These are phyloP conservation scores for Ustilago tritici DNA, from an alignment of 1,284 basidiomycete species.

Conservation along the genomic window DNA sequence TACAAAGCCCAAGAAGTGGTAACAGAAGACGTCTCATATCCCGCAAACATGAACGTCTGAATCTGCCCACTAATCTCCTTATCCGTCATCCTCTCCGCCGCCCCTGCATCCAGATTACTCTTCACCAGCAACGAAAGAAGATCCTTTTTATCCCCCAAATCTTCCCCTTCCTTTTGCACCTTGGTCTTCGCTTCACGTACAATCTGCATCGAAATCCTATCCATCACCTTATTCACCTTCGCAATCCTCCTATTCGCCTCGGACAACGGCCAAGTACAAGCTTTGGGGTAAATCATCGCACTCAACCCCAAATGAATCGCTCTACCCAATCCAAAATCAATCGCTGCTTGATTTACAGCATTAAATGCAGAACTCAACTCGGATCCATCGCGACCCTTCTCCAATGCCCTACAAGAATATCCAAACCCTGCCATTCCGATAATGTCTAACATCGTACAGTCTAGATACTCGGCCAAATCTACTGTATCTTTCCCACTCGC, in stretches of 20 bases:
- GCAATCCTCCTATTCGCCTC: slow-evolving; percentile 38
- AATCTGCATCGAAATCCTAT: slow-evolving; percentile 38
- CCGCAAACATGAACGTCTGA: slow-evolving; percentile 82
- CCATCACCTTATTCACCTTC: slow-evolving; percentile 40
- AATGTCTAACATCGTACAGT: slow-evolving; percentile 62
- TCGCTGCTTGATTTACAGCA: slow-evolving; percentile 43
- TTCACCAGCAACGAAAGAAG: slow-evolving; percentile 40
- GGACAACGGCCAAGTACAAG: slow-evolving; percentile 37
- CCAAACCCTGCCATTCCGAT: slow-evolving; percentile 67
- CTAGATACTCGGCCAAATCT: slow-evolving; percentile 56
- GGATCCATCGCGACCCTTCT: slow-evolving; percentile 44
- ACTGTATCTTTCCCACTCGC: slow-evolving; percentile 14
- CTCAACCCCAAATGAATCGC: slow-evolving; percentile 38
- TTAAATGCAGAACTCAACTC: slow-evolving; percentile 43
- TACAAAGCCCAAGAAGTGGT: slow-evolving; percentile 81
- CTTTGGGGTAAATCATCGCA: slow-evolving; percentile 32
- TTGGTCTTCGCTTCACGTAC: slow-evolving; percentile 21
- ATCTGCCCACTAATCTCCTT: slow-evolving; percentile 81
- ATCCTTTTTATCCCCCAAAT: slow-evolving; percentile 41
- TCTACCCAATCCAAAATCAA: slow-evolving; percentile 40
- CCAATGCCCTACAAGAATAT: slow-evolving; percentile 54
- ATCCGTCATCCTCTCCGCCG: slow-evolving; percentile 75
- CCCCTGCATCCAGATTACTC: slow-evolving; percentile 19
- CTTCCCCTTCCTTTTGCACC: slow-evolving; percentile 28
- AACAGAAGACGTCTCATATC: slow-evolving; percentile 84